A percentile compares a stretch with the other conserved stretches of the same genome.
Conservation (phyloP, 2,329 filamentous ascomycete species). For the Sclerotinia nivalis region DNA sequence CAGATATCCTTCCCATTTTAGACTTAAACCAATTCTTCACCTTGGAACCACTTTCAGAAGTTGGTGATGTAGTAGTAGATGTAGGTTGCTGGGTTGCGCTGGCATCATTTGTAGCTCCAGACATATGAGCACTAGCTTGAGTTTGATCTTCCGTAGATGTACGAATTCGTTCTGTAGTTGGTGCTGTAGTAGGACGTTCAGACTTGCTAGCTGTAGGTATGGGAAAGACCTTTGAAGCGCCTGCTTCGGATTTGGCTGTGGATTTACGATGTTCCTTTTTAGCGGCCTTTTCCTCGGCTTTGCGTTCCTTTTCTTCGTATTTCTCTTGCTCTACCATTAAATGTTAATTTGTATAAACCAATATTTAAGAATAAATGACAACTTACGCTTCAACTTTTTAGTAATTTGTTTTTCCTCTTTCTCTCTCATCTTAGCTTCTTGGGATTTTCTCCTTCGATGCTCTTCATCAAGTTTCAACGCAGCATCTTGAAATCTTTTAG, state of each 20-base stretch:
- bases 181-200: conserved; percentile 22
- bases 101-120: conserved; percentile 30
- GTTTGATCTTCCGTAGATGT: conserved; percentile 39
- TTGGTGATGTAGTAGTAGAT: conserved; percentile 28
- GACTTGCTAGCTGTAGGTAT: background rate
- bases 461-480: conserved; percentile 65
- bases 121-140: conserved; percentile 29
- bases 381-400: conserved; percentile 61
- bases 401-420: conserved; percentile 55
- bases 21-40: conserved; percentile 57
- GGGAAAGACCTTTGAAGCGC: background rate
- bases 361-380: background rate
- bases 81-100: conserved; percentile 30
- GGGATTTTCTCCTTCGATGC: conserved; percentile 60
- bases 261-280: conserved; percentile 55
- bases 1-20: conserved; percentile 46
- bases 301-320: conserved; percentile 49
- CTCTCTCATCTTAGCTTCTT: conserved; percentile 56
- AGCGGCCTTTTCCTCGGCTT: conserved; percentile 55
- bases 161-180: conserved; percentile 25
- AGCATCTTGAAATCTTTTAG: conserved; percentile 66
- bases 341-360: background rate
- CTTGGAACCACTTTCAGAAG: conserved; percentile 30
- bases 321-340: conserved; percentile 43
- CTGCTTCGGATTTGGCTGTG: conserved; percentile 6